Evolutionary conservation across 805 yeast genomes (phyloP), one percentile per base, ranked within the genome.

Genomic region (Vanderwaltozyma tropicalis): DNA sequence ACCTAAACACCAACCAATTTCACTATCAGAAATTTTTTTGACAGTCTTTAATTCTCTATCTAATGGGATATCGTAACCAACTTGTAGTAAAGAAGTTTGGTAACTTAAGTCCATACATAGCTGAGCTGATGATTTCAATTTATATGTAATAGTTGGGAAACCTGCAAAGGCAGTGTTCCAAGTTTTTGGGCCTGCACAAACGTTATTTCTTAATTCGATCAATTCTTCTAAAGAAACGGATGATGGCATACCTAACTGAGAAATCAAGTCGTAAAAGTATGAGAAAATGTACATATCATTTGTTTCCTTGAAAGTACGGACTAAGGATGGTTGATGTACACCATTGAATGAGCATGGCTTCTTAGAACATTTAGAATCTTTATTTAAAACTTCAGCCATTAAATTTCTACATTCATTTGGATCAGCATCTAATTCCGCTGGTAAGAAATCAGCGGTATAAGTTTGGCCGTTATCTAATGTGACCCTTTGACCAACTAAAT

Each of bases 1-100:
- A 51, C 99, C 99, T 40, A 92, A 68, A 68, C 97, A 92, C 99
- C 99, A 92, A 22, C 97, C 97, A 35, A 94, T 70, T 65, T 92
- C 98, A 52, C 85, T 87, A 54, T 78, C 76, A 36, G 78, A 81
- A 50, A 92, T 85, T 57, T 76, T 87, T 67, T 86, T 78, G 8
- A 97, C 97, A 4, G 96, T 92, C 60, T 76, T 83, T 49, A 92
- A 76, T 63, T 89, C 97, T 60, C 97, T 78, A 47, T 72, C 69
- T 41, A 83, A 71, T 44, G 96, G 96, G 46, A 92, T 86, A 50
- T 89, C 97, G 62, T 94, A 92, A 30, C 98, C 99, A n/a, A 87
- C 80, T 61, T 88, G 96, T 47, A 92, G 68, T 59, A 92, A 66
- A 2, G 96, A 78, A n/a, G 83, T 78, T 74, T 92, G 88, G 72